A percentile compares a stretch with the other conserved stretches of the same genome.
Evolutionary conservation across 345 rosid genomes (phyloP).

Genomic region (Jatropha curcas): DNA sequence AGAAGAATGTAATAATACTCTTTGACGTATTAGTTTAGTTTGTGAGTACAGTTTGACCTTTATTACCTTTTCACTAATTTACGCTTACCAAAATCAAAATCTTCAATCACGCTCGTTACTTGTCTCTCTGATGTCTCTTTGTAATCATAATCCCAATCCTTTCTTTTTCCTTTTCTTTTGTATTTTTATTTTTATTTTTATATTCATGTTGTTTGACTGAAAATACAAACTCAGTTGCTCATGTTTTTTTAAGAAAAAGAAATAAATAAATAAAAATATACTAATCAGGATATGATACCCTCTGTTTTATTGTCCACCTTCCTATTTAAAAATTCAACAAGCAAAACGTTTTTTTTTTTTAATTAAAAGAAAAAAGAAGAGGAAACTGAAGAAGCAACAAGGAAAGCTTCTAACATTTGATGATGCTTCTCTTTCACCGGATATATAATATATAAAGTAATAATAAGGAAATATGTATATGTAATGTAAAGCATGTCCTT

Average conservation of each 20-base stretch:
- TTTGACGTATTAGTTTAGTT: constrained; percentile 7
- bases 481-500: constrained; percentile 40
- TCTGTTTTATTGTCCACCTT: constrained; percentile 43
- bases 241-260: too few species aligned
- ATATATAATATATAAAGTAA: constrained; percentile 6
- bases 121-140: constrained; percentile 9
- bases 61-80: constrained; percentile 23
- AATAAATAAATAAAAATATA: not conserved
- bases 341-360: too few species aligned
- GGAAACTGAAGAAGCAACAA: constrained; percentile 32
- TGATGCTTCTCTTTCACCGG: constrained; percentile 30
- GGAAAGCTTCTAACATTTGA: constrained; percentile 33
- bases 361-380: not conserved
- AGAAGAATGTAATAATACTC: not conserved
- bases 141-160: constrained; percentile 25
- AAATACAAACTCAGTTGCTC: too few species aligned
- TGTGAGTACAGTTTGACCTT: constrained; percentile 22
- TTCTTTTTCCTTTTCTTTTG: not conserved
- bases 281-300: not conserved
- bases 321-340: constrained; percentile 2
- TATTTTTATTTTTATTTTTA: not conserved
- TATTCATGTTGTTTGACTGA: constrained; percentile 13
- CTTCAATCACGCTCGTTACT: constrained; percentile 30
- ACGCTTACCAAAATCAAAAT: constrained; percentile 25
- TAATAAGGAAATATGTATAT: not conserved